A percentile compares a stretch with the other conserved stretches of the same genome.
Conservation (phyloP, 805 yeast species). For the Lachancea nothofagi region DNA sequence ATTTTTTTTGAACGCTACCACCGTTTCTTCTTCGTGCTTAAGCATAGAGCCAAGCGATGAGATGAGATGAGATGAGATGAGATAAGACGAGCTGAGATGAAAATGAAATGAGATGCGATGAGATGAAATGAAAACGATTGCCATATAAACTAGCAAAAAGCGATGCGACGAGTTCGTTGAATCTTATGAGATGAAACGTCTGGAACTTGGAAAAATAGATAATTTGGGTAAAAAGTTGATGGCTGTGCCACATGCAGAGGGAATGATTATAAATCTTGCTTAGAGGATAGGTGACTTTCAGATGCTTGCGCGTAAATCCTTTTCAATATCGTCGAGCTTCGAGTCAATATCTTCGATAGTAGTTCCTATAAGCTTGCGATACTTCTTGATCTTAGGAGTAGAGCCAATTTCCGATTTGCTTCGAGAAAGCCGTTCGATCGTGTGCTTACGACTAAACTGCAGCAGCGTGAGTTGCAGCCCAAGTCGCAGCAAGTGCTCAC, state of each 20-base stretch:
- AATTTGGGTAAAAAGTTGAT: neutral
- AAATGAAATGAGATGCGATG: neutral
- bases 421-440: constrained; percentile 47
- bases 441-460: constrained; percentile 45
- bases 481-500: constrained; percentile 21
- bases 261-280: neutral
- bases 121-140: too few species aligned
- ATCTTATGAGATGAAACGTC: too few species aligned
- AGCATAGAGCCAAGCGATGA: neutral
- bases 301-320: constrained; percentile 29
- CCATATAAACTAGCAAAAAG: too few species aligned
- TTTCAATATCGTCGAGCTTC: constrained; percentile 71
- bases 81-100: neutral
- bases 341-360: constrained; percentile 75
- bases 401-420: constrained; percentile 41
- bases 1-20: constrained; percentile 6
- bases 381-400: constrained; percentile 62
- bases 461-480: constrained; percentile 44
- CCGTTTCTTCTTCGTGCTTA: constrained; percentile 2
- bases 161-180: too few species aligned
- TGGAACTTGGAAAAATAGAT: neutral
- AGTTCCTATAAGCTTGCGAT: constrained; percentile 74
- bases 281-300: neutral
- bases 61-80: constrained; percentile 2
- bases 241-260: neutral